A percentile compares a stretch with the other conserved stretches of the same genome.
phyloP scores from a whole-genome alignment of 306 rosid genomes.

The Fragaria nilgerrensis region DNA sequence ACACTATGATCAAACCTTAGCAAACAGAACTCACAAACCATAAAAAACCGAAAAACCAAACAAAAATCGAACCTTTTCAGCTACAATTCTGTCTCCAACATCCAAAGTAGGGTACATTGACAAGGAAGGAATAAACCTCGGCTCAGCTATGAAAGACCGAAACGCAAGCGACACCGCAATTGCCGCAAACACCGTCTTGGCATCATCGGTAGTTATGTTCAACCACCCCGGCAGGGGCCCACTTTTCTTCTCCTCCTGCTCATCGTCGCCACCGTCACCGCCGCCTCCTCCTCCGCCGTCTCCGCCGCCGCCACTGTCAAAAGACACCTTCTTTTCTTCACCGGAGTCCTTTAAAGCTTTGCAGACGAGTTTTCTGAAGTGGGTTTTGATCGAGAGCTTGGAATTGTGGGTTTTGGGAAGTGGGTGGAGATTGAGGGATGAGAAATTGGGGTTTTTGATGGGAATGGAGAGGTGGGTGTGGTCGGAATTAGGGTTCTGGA shows the following conservation, averaged over 20 bases:
- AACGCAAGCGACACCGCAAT: slow-evolving; percentile 59
- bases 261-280: slow-evolving; percentile 35
- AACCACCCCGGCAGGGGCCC: slow-evolving; percentile 65
- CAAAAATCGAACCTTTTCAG: slow-evolving; percentile 66
- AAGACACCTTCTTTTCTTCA: slow-evolving; percentile 42
- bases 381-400: slow-evolving; percentile 29
- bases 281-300: slow-evolving; percentile 48
- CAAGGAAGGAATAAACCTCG: slow-evolving; percentile 96
- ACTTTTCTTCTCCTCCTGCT: slow-evolving; percentile 46
- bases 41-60: background rate
- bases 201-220: slow-evolving; percentile 75
- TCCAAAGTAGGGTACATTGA: slow-evolving; percentile 99
- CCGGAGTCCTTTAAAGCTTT: slow-evolving; percentile 44
- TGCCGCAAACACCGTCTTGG: slow-evolving; percentile 80
- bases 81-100: slow-evolving; percentile 96
- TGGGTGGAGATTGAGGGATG: slow-evolving; percentile 25
- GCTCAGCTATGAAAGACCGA: slow-evolving; percentile 88
- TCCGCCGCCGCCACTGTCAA: slow-evolving; percentile 37
- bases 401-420: slow-evolving; percentile 17
- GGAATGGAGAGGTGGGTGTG: slow-evolving; percentile 37
- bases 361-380: slow-evolving; percentile 35
- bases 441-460: slow-evolving; percentile 20
- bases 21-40: background rate
- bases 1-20: background rate
- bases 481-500: slow-evolving; percentile 36